Conservation (phyloP, 768 basidiomycete species). For the Mycena maculata region DNA sequence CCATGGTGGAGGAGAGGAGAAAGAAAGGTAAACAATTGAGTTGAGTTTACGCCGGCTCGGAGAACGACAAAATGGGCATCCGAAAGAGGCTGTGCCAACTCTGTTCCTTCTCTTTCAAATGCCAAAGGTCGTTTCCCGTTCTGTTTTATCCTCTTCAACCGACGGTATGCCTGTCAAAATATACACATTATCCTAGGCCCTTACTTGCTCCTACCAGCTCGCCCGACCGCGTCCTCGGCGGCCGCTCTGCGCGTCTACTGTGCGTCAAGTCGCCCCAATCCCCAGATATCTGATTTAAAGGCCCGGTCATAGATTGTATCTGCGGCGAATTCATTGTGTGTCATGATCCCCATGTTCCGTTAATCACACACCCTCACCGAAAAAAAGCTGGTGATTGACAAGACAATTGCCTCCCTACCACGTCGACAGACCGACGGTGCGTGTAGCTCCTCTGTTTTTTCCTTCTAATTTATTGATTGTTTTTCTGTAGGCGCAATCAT, state of each 20-base stretch:
- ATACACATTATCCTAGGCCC: background rate
- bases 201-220: slow-evolving; percentile 59
- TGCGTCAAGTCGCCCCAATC: slow-evolving; percentile 52
- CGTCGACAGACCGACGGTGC: slow-evolving; percentile 81
- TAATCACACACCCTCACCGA: background rate
- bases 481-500: too few relatives aligned
- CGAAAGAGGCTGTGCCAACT: too few relatives aligned
- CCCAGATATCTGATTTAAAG: slow-evolving; percentile 16
- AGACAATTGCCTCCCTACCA: slow-evolving; percentile 74
- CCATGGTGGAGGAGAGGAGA: slow-evolving; percentile 61
- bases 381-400: slow-evolving; percentile 79
- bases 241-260: slow-evolving; percentile 86
- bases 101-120: slow-evolving; percentile 61
- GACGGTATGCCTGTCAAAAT: slow-evolving; percentile 65
- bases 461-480: too few relatives aligned
- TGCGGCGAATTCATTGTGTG: slow-evolving; percentile 89
- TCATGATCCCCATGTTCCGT: slow-evolving; percentile 29
- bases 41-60: background rate
- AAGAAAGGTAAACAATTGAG: slow-evolving; percentile 1
- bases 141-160: slow-evolving; percentile 85
- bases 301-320: slow-evolving; percentile 71
- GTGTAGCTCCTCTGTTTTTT: too few relatives aligned
- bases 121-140: slow-evolving; percentile 91
- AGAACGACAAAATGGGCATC: slow-evolving; percentile 2
- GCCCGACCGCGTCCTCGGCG: slow-evolving; percentile 82